These are phyloP conservation scores for Pseudomonodictys pantanalensis DNA, from an alignment of 495 filamentous ascomycete species.

Conservation along the genomic window DNA sequence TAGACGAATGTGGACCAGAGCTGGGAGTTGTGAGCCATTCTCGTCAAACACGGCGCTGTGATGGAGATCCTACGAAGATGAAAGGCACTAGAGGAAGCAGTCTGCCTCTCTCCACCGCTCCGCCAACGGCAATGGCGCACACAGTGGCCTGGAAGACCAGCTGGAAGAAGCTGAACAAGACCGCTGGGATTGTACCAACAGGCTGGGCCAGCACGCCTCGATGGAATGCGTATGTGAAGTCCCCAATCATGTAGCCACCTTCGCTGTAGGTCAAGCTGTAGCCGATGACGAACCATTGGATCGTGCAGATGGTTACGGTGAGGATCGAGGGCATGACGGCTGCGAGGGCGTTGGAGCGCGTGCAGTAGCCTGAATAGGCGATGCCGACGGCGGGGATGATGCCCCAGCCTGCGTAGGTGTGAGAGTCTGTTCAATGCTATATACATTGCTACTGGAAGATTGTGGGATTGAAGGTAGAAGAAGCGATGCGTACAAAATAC, in stretches of 20 bases:
- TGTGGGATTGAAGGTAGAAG: background rate
- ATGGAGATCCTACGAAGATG: slow-evolving; percentile 36
- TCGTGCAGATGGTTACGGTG: slow-evolving; percentile 45
- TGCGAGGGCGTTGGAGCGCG: slow-evolving; percentile 46
- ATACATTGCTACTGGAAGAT: background rate
- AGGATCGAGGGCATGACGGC: slow-evolving; percentile 49
- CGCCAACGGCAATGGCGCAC: slow-evolving; percentile 36
- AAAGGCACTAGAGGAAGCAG: slow-evolving; percentile 31
- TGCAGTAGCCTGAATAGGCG: slow-evolving; percentile 50
- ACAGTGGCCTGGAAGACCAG: slow-evolving; percentile 36
- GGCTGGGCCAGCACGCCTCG: slow-evolving; percentile 44
- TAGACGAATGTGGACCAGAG: slow-evolving; percentile 51
- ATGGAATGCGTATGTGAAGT: slow-evolving; percentile 44
- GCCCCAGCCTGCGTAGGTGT: slow-evolving; percentile 35
- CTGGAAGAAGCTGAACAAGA: slow-evolving; percentile 37
- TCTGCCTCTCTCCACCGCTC: slow-evolving; percentile 31
- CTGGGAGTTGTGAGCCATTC: slow-evolving; percentile 12
- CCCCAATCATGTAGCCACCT: slow-evolving; percentile 43
- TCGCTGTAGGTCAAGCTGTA: slow-evolving; percentile 47
- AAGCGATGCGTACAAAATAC: slow-evolving; percentile 38
- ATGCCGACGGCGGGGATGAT: slow-evolving; percentile 49
- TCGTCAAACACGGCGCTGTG: background rate
- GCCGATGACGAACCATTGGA: slow-evolving; percentile 49
- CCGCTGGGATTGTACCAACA: slow-evolving; percentile 39
- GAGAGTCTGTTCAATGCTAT: background rate